Evolutionary conservation across 2,329 filamentous ascomycete genomes (phyloP).

Genomic region (Colletotrichum sublineola): DNA sequence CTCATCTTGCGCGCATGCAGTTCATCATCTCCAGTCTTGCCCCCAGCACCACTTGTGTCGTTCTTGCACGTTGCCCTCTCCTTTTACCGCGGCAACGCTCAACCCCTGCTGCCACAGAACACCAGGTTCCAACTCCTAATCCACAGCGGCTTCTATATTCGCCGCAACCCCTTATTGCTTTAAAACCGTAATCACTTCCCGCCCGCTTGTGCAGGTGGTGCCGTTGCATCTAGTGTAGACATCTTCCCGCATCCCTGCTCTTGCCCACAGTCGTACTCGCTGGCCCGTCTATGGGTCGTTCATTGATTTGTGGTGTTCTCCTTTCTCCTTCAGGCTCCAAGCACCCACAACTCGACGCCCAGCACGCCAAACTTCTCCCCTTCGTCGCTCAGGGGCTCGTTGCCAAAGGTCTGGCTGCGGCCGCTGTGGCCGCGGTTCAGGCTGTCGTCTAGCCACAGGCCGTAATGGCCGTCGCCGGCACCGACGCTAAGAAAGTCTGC

Average conservation of each 20-base stretch:
- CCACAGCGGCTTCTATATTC: background rate
- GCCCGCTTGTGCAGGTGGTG: background rate
- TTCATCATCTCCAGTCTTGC: background rate
- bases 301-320: background rate
- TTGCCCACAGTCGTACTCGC: background rate
- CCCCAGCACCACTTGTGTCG: background rate
- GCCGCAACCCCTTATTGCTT: background rate
- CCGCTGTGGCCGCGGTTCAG: conserved; percentile 88
- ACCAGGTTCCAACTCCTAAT: background rate
- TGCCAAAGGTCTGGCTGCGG: conserved; percentile 91
- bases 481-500: conserved; percentile 86
- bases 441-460: conserved; percentile 90
- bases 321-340: conserved; percentile 66
- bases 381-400: conserved; percentile 92
- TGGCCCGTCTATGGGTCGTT: background rate
- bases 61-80: background rate
- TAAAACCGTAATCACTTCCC: background rate
- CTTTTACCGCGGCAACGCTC: background rate
- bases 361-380: conserved; percentile 92
- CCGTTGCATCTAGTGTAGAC: background rate
- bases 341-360: conserved; percentile 93
- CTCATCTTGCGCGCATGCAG: background rate
- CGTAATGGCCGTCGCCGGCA: conserved; percentile 89
- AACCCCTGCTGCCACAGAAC: background rate
- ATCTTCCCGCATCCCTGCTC: background rate